A percentile compares a stretch with the other conserved stretches of the same genome.
Conservation (phyloP, 352 stramenopile species). For the Globisporangium uncinulatum region DNA sequence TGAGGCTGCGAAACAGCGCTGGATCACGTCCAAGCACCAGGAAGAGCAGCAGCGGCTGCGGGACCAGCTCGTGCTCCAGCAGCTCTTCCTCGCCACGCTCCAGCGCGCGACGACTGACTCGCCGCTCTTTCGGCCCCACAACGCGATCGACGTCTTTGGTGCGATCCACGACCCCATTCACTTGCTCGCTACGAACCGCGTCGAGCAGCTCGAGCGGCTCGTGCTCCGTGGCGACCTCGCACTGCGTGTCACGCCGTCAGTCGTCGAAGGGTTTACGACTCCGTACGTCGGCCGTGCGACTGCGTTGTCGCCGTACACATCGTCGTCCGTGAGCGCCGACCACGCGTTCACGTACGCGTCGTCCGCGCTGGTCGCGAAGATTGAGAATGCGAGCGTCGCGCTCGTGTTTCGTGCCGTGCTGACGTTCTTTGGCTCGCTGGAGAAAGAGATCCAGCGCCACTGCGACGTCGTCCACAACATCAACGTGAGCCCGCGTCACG, state of each 20-base stretch:
- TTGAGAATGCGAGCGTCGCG: slow-evolving; percentile 9
- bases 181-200: background rate
- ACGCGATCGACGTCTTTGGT: slow-evolving; percentile 42
- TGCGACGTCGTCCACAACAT: slow-evolving; percentile 1
- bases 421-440: background rate
- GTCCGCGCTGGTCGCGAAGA: slow-evolving; percentile 37
- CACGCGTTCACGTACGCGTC: slow-evolving; percentile 30
- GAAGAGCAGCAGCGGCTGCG: slow-evolving; percentile 35
- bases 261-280: slow-evolving; percentile 30
- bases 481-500: background rate
- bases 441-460: background rate
- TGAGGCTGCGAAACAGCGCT: slow-evolving; percentile 40
- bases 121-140: slow-evolving; percentile 27
- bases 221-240: slow-evolving; percentile 29
- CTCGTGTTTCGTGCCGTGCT: background rate
- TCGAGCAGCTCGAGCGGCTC: slow-evolving; percentile 24
- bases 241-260: slow-evolving; percentile 22
- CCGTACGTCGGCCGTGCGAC: slow-evolving; percentile 20
- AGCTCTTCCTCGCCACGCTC: slow-evolving; percentile 51
- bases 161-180: slow-evolving; percentile 28
- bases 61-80: slow-evolving; percentile 48
- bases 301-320: slow-evolving; percentile 27
- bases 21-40: slow-evolving; percentile 36
- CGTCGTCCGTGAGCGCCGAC: slow-evolving; percentile 47
- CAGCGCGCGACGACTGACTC: slow-evolving; percentile 37